A percentile compares a stretch with the other conserved stretches of the same genome.
Conservation (phyloP, 768 basidiomycete species). For the Hypsizygus marmoreus region DNA sequence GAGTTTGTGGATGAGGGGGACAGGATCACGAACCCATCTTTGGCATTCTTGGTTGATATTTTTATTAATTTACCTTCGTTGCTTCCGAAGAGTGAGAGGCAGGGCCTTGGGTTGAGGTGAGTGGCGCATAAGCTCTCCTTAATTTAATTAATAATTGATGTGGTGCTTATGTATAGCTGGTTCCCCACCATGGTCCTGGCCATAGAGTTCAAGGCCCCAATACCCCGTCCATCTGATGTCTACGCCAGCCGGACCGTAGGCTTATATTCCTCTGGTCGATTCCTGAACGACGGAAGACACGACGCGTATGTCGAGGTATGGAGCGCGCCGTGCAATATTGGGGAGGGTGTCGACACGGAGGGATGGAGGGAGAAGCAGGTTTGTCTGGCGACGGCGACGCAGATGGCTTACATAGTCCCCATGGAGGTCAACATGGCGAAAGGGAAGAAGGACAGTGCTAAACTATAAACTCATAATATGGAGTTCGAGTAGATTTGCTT, state of each 20-base stretch:
- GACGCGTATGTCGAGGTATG: slow-evolving; percentile 64
- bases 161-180: slow-evolving; percentile 45
- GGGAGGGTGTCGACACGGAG: slow-evolving; percentile 38
- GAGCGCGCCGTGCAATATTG: slow-evolving; percentile 62
- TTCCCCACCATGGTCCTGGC: slow-evolving; percentile 62
- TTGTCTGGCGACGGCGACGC: slow-evolving; percentile 63
- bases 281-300: slow-evolving; percentile 56
- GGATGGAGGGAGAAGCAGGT: slow-evolving; percentile 65
- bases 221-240: slow-evolving; percentile 42
- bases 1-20: slow-evolving; percentile 44
- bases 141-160: not conserved
- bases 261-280: slow-evolving; percentile 52
- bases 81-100: slow-evolving; percentile 47
- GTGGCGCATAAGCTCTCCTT: not conserved
- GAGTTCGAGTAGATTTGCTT: no score
- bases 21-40: slow-evolving; percentile 44
- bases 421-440: slow-evolving; percentile 39
- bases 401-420: slow-evolving; percentile 57
- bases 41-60: slow-evolving; percentile 61
- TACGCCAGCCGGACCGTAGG: slow-evolving; percentile 58
- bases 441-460: slow-evolving; percentile 22
- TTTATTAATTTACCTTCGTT: slow-evolving; percentile 47
- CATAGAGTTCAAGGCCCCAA: slow-evolving; percentile 63
- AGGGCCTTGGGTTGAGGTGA: slow-evolving; percentile 38
- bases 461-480: slow-evolving; percentile 19